Percentiles rank a stretch among this genome's conserved stretches.
Conservation (phyloP, 1,284 basidiomycete species). For the Albatrellus sp. region DNA sequence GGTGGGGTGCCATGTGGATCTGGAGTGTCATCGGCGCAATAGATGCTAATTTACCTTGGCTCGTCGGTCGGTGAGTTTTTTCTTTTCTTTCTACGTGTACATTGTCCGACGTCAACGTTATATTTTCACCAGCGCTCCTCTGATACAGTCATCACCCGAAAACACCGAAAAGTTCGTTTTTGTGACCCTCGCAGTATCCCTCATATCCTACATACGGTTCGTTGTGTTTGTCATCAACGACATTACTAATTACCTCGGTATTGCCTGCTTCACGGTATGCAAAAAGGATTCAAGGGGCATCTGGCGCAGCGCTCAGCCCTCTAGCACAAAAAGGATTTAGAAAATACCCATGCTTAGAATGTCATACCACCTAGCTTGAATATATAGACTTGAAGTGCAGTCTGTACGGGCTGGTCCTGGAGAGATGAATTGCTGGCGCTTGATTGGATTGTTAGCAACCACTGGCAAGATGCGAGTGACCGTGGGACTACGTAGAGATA, state of each 20-base stretch:
- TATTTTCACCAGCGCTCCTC: conserved; percentile 33
- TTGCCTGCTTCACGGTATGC: conserved; percentile 82
- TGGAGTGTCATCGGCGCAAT: conserved; percentile 70
- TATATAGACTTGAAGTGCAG: too few relatives aligned
- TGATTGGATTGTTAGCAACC: too few relatives aligned
- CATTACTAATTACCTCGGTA: conserved; percentile 79
- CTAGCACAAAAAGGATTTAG: conserved; percentile 15
- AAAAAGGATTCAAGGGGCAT: conserved; percentile 67
- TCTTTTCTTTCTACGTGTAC: conserved; percentile 5
- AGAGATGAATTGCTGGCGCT: too few relatives aligned
- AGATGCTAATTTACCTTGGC: conserved; percentile 67
- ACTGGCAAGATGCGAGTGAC: not conserved
- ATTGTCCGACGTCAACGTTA: not conserved
- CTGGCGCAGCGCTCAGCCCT: conserved; percentile 40
- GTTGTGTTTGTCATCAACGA: conserved; percentile 73
- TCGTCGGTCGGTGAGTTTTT: conserved; percentile 53
- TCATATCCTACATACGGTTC: conserved; percentile 70
- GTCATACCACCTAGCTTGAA: too few relatives aligned
- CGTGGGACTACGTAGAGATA: conserved; percentile 1
- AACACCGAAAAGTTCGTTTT: conserved; percentile 59
- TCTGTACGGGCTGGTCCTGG: too few relatives aligned
- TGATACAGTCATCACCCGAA: conserved; percentile 54
- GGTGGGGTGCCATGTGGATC: conserved; percentile 81
- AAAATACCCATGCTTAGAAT: too few relatives aligned
- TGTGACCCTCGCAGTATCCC: conserved; percentile 52